Evolutionary conservation across 2,329 filamentous ascomycete species (phyloP).

Genomic region (Neopestalotiopsis rosae): DNA sequence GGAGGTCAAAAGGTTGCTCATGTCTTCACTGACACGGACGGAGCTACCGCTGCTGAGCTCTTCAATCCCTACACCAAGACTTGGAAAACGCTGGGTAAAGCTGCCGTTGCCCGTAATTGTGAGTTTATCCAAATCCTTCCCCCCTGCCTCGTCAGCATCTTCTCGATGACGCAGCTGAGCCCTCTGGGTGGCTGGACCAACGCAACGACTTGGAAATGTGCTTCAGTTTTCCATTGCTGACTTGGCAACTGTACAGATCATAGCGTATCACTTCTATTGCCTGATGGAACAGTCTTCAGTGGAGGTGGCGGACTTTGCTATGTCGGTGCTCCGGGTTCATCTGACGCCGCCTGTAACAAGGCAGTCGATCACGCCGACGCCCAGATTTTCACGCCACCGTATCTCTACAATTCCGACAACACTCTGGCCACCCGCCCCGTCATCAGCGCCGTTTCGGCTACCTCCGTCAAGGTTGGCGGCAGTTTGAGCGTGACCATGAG

Average conservation of each 20-base stretch:
- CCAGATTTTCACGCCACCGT: constrained; percentile 61
- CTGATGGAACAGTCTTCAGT: constrained; percentile 54
- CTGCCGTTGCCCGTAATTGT: constrained; percentile 48
- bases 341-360: constrained; percentile 36
- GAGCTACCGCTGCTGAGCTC: constrained; percentile 49
- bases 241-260: constrained; percentile 41
- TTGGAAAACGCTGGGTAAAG: constrained; percentile 43
- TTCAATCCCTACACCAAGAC: constrained; percentile 48
- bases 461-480: constrained; percentile 35
- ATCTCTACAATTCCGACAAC: constrained; percentile 55
- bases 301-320: constrained; percentile 60
- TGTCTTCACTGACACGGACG: constrained; percentile 50
- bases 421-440: constrained; percentile 43
- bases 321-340: constrained; percentile 32
- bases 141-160: no score
- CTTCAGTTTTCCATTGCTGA: not conserved
- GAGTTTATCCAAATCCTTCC: not conserved
- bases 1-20: constrained; percentile 50
- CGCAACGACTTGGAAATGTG: not conserved
- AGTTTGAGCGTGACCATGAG: constrained; percentile 34
- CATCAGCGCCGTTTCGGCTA: constrained; percentile 40
- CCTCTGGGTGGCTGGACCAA: not conserved
- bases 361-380: constrained; percentile 57
- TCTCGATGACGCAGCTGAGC: not conserved
- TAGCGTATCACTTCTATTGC: constrained; percentile 52